These are phyloP conservation scores for Fraxinus platypoda DNA, from an alignment of 305 asterid genomes.

Conservation along the genomic window DNA sequence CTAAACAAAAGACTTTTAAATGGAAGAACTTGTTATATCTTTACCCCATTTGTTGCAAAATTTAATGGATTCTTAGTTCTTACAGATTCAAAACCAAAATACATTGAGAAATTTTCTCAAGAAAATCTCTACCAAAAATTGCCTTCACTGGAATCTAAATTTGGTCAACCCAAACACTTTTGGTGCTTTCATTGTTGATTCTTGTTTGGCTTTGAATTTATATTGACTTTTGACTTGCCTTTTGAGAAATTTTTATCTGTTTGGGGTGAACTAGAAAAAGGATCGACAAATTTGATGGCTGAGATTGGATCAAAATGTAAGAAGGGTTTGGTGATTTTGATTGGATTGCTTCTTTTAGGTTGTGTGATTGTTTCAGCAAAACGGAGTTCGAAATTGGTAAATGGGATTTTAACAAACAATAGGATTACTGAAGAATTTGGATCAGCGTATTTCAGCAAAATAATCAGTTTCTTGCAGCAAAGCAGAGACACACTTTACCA, in stretches of 20 bases:
- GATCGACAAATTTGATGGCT: conserved; percentile 34
- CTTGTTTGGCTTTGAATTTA: conserved; percentile 12
- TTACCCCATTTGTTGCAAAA: background rate
- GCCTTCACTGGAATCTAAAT: conserved; percentile 3
- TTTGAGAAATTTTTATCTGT: conserved; percentile 10
- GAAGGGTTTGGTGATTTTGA: conserved; percentile 29
- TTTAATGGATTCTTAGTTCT: background rate
- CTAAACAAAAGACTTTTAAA: background rate
- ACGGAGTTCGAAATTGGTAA: conserved; percentile 27
- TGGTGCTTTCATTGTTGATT: background rate
- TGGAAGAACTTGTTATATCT: background rate
- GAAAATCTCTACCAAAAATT: conserved; percentile 5
- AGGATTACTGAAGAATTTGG: conserved; percentile 28
- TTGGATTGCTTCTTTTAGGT: conserved; percentile 31
- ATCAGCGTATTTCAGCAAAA: conserved; percentile 31
- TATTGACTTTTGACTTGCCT: background rate
- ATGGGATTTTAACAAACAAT: conserved; percentile 28
- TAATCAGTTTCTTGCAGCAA: conserved; percentile 29
- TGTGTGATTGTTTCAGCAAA: conserved; percentile 40
- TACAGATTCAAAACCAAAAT: background rate
- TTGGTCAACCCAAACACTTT: conserved; percentile 21
- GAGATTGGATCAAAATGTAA: conserved; percentile 26
- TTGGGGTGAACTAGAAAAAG: conserved; percentile 25
- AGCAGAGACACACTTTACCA: conserved; percentile 25
- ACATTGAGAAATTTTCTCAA: background rate